phyloP scores from a whole-genome alignment of 2,329 filamentous ascomycete genomes.

The Sporothrix schenckii region DNA sequence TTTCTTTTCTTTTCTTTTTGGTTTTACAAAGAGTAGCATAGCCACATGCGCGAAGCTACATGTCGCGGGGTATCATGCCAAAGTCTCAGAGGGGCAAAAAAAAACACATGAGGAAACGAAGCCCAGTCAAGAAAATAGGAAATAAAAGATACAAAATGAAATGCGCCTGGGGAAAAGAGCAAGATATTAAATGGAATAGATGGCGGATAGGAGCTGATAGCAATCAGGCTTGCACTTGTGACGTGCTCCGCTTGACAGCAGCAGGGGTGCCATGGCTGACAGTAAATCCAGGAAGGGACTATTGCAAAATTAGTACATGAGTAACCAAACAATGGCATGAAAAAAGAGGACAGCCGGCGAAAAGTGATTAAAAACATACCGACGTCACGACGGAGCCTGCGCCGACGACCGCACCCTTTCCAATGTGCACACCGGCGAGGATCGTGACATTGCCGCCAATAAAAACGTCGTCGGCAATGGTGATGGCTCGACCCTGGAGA shows the following conservation, averaged over 20 bases:
- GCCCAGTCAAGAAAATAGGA: slow-evolving; percentile 27
- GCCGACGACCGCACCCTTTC: slow-evolving; percentile 76
- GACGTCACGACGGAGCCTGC: slow-evolving; percentile 85
- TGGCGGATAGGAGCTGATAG: not conserved
- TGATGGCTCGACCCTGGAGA: slow-evolving; percentile 70
- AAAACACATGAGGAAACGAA: slow-evolving; percentile 18
- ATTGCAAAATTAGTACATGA: slow-evolving; percentile 30
- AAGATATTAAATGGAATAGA: not conserved
- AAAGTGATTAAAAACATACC: slow-evolving; percentile 43
- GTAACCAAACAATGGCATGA: not conserved
- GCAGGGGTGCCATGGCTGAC: slow-evolving; percentile 39
- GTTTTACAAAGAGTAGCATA: slow-evolving; percentile 28
- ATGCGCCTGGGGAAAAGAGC: not conserved
- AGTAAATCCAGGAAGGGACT: slow-evolving; percentile 36
- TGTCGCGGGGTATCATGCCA: slow-evolving; percentile 38
- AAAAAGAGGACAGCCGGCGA: not conserved
- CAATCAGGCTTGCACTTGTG: slow-evolving; percentile 19
- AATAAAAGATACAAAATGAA: slow-evolving; percentile 17
- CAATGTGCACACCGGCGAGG: slow-evolving; percentile 77
- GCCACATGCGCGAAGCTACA: slow-evolving; percentile 24
- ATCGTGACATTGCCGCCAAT: slow-evolving; percentile 77
- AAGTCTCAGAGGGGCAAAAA: slow-evolving; percentile 18
- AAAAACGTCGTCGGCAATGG: slow-evolving; percentile 84
- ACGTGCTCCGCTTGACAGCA: slow-evolving; percentile 34
- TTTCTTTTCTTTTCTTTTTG: slow-evolving; percentile 24